Base-by-base conservation (phyloP, 2,329 filamentous ascomycete species). In the Monilinia polystroma region DNA sequence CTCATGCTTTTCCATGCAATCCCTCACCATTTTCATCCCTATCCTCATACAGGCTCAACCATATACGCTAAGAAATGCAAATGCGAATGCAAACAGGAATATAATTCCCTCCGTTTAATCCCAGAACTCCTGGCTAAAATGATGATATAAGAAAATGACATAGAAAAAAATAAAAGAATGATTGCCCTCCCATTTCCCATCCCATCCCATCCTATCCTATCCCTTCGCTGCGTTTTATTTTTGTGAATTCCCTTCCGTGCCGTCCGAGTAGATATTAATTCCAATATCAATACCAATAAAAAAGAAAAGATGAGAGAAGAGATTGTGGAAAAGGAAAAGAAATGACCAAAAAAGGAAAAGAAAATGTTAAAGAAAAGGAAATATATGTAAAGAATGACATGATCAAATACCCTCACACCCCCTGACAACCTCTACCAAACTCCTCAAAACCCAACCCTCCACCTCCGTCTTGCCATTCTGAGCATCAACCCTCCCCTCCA, bases 381-480 rank as follows among this genome's bases (percentile, higher is more conserved):
- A 35, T 35, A 35, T 35, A 7, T 35, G 5, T 35, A 35, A 35
- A 35, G 32, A 35, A 8, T 35, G 32, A 35, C 32, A 35, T 7
- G 32, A 35, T 35, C 32, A 35, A 35, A 35, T 49, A 8, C 53
- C 66, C 54, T 70, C 69, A 49, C 67, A 66, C 0, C 68, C 69
- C 32, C 55, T 67, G 49, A 70, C 69, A 57, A 70, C 59, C 60
- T 69, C 69, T 0, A 70, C 49, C 45, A 70, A 63, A 43, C 65
- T 67, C 35, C 63, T 60, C 43, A 69, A n/a, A 47, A 68, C 58
- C 51, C 63, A 58, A 18, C 41, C 59, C n/a, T 64, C 59, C 26
- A 69, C 62, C 11, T 51, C 63, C 57, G 41, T 43, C 41, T 41
- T 57, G 26, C 32, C 32, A 47, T n/a, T 49, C 29, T 51, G 63